Base-by-base conservation (phyloP, 2,329 filamentous ascomycete genomes). In the Fusarium mangiferae region DNA sequence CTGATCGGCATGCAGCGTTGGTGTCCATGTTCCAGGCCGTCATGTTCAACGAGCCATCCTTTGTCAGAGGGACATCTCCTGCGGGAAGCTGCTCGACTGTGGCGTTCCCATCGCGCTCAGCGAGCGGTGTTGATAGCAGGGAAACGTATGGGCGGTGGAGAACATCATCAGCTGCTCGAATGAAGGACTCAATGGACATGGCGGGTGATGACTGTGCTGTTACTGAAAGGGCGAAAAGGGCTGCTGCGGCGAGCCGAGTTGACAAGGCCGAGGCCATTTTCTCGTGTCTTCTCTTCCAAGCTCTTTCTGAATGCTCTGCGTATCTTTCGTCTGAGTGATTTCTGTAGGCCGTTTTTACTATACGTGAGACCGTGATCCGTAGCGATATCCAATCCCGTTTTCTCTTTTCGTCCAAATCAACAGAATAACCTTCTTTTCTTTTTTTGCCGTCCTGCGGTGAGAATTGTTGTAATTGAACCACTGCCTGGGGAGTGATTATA, bases 21-120 rank as follows among this genome's bases (percentile, higher is more conserved):
- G 89, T 92, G 48, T 85, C 80, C 7, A 78, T 75, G 70, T 91
- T 84, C 90, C 90, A 93, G 12, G 85, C 82, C 7, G 86, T 86
- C 78, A 87, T 79, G 82, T 91, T 88, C 73, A 88, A 79, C n/a
- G 81, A 82, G 59, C 84, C 85, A 72, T 87, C 81, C 35, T 80
- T 72, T 63, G 83, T 84, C 57, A 85, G 75, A 26, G 80, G 72
- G 33, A 84, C 79, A 41, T 80, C 80, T 12, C 73, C 52, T 22
- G 70, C 58, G 42, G 72, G 69, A 30, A 68, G 71, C 39, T 70
- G 66, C 44, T 68, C 75, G 58, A 63, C 62, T 39, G 74, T 66
- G 17, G 57, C 18, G 56, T 72, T 72, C 11, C 63, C 63, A 30
- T 74, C 76, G 41, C 55, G 72, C 56, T 56, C 70, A 38, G 72